A percentile compares a stretch with the other conserved stretches of the same genome.
Conservation (phyloP, 176 grass and related monocot species). For the Puccinellia tenuiflora region DNA sequence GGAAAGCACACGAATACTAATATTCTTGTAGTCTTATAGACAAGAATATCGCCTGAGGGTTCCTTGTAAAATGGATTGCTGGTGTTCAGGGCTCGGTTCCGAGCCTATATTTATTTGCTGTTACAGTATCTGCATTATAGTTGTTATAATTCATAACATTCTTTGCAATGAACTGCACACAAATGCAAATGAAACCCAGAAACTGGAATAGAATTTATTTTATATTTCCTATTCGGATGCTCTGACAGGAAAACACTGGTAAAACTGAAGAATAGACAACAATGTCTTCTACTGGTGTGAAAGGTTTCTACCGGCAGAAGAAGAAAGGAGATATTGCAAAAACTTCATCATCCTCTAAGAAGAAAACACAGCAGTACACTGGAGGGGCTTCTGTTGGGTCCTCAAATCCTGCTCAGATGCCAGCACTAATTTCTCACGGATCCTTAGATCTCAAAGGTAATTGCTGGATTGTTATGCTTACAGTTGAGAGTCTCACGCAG, state of each 20-base stretch:
- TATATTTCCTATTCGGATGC: neutral
- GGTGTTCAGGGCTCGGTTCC: neutral
- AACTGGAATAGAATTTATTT: neutral
- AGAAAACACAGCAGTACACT: conserved; percentile 36
- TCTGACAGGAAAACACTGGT: conserved; percentile 9
- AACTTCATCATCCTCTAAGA: conserved; percentile 30
- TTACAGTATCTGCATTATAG: neutral
- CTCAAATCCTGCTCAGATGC: conserved; percentile 22
- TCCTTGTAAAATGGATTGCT: neutral
- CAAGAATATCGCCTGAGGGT: neutral
- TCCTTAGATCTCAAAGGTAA: conserved; percentile 33
- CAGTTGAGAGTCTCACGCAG: neutral
- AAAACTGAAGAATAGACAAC: conserved; percentile 11
- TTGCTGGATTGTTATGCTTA: neutral
- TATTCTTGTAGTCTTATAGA: neutral
- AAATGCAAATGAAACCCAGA: neutral
- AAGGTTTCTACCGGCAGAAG: conserved; percentile 47
- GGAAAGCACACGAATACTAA: neutral
- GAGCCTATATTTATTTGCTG: neutral
- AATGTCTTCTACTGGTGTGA: conserved; percentile 45
- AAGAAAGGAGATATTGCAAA: conserved; percentile 43
- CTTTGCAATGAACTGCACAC: neutral
- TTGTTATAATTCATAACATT: neutral
- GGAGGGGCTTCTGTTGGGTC: conserved; percentile 28
- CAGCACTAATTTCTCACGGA: conserved; percentile 40